Conservation (phyloP, 2,329 filamentous ascomycete genomes). For the Verticillium zaregamsianum region DNA sequence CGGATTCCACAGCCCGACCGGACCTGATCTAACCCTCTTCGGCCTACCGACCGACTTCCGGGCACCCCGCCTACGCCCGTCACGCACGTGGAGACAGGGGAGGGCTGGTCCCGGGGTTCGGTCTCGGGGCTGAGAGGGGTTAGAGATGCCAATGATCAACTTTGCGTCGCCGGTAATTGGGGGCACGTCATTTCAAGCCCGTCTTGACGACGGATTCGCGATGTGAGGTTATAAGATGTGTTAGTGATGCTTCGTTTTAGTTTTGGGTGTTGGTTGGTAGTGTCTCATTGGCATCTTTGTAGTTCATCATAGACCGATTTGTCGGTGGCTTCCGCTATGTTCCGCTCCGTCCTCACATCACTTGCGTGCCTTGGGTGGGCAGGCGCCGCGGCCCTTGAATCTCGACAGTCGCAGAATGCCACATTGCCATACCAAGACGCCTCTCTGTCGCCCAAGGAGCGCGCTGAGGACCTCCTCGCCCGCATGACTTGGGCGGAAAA, state of each 20-base stretch:
- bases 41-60: background rate
- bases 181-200: background rate
- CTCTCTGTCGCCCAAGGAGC: constrained; percentile 2
- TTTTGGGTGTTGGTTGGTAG: background rate
- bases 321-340: background rate
- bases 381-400: background rate
- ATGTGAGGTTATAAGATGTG: background rate
- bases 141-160: background rate
- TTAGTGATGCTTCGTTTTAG: background rate
- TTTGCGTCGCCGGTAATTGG: background rate
- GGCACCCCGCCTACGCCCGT: background rate
- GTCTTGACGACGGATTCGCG: background rate
- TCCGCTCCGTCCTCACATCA: background rate
- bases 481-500: constrained; percentile 11
- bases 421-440: background rate
- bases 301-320: too few relatives aligned
- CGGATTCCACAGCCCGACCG: background rate
- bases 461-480: constrained; percentile 6
- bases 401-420: background rate
- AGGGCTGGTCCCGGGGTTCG: background rate
- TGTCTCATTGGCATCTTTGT: background rate
- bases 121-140: background rate
- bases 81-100: background rate
- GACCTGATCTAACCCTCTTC: background rate
- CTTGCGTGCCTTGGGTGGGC: background rate